phyloP scores from a whole-genome alignment of 2,329 filamentous ascomycete species.

The Plenodomus biglobosus region DNA sequence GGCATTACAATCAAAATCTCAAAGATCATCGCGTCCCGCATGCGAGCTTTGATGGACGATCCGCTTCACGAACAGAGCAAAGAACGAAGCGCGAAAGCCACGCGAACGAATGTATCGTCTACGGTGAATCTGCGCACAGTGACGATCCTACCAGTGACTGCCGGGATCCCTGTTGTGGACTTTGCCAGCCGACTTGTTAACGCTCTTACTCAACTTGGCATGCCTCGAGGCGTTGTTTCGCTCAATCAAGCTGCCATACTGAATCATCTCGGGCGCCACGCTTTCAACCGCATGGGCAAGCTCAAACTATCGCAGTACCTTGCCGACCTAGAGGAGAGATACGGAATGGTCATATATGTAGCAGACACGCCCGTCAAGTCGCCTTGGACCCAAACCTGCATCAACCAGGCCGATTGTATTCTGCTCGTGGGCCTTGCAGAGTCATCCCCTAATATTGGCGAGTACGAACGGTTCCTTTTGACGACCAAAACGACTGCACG shows the following conservation, averaged over 20 bases:
- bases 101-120: conserved; percentile 70
- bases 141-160: conserved; percentile 84
- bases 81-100: conserved; percentile 60
- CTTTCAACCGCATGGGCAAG: conserved; percentile 97
- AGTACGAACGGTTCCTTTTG: conserved; percentile 93
- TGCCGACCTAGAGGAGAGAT: conserved; percentile 95
- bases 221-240: conserved; percentile 84
- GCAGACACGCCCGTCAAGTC: conserved; percentile 97
- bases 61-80: conserved; percentile 67
- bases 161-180: conserved; percentile 90
- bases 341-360: conserved; percentile 91
- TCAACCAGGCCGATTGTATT: conserved; percentile 94
- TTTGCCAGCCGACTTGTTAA: conserved; percentile 88
- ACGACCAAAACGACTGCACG: conserved; percentile 96
- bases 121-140: conserved; percentile 92
- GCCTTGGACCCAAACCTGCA: conserved; percentile 97
- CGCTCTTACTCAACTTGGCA: conserved; percentile 85
- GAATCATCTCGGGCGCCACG: conserved; percentile 91
- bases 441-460: conserved; percentile 84
- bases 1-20: conserved; percentile 99
- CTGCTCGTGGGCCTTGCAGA: conserved; percentile 89
- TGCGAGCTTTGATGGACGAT: conserved; percentile 85
- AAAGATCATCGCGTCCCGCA: conserved; percentile 94
- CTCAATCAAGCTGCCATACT: conserved; percentile 92
- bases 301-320: conserved; percentile 93